Conservation (phyloP, 1,139 yeast species). For the Nakaseomyces sp. region DNA sequence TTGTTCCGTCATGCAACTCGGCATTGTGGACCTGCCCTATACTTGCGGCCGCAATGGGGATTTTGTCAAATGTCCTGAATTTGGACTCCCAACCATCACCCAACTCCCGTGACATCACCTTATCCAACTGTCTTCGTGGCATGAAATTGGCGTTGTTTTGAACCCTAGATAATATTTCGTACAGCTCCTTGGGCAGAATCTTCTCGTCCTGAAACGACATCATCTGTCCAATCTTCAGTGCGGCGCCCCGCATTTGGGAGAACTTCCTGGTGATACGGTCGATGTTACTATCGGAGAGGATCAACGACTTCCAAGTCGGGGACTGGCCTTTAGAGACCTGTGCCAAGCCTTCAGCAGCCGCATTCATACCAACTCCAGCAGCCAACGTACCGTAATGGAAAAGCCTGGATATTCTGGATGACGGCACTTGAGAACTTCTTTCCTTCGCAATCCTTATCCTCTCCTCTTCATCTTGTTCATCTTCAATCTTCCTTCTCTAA, state of each 20-base stretch:
- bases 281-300: slow-evolving; percentile 73
- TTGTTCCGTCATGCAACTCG: slow-evolving; percentile 47
- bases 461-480: slow-evolving; percentile 6
- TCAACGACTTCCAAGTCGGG: slow-evolving; percentile 50
- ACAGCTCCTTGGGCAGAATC: slow-evolving; percentile 77
- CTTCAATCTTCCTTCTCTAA: slow-evolving; percentile 5
- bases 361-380: slow-evolving; percentile 83
- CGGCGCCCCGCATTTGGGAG: slow-evolving; percentile 97
- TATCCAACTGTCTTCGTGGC: slow-evolving; percentile 86
- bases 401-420: slow-evolving; percentile 73
- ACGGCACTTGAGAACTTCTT: slow-evolving; percentile 66
- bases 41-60: slow-evolving; percentile 95
- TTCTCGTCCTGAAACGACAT: slow-evolving; percentile 86
- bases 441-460: slow-evolving; percentile 23
- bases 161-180: slow-evolving; percentile 68
- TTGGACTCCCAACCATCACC: slow-evolving; percentile 71
- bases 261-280: slow-evolving; percentile 82
- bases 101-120: slow-evolving; percentile 62
- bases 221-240: slow-evolving; percentile 91
- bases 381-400: slow-evolving; percentile 92
- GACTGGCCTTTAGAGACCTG: slow-evolving; percentile 49
- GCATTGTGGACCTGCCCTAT: slow-evolving; percentile 96
- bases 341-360: slow-evolving; percentile 67
- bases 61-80: slow-evolving; percentile 69
- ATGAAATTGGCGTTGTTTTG: slow-evolving; percentile 94